These are phyloP conservation scores for Fusarium illudens DNA, from an alignment of 2,329 filamentous ascomycete species.

Conservation along the genomic window DNA sequence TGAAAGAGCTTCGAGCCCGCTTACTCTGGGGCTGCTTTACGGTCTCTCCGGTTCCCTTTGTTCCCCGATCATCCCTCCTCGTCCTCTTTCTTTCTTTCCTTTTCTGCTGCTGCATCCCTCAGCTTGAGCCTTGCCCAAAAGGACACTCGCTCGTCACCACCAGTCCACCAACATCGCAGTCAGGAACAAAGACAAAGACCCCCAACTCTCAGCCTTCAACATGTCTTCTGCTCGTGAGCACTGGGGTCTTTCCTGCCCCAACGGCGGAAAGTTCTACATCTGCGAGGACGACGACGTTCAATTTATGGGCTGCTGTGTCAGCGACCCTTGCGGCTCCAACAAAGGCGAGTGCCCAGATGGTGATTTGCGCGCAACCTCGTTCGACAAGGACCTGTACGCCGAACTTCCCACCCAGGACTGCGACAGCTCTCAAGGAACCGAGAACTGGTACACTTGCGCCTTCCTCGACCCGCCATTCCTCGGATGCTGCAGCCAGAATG, in stretches of 20 bases:
- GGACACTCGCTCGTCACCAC: neutral
- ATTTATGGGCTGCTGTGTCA: conserved; percentile 54
- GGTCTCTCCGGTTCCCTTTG: neutral
- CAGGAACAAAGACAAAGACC: neutral
- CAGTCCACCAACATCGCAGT: neutral
- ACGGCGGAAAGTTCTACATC: conserved; percentile 50
- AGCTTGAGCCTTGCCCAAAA: neutral
- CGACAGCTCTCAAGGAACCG: conserved; percentile 16
- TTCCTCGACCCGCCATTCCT: conserved; percentile 47
- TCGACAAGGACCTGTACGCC: conserved; percentile 43
- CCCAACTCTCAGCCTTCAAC: neutral
- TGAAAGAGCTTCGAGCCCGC: conserved; percentile 19
- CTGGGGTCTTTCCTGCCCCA: conserved; percentile 46
- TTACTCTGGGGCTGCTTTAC: conserved; percentile 1
- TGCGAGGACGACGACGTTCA: conserved; percentile 44
- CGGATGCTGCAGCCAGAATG: conserved; percentile 49
- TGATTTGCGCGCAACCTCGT: conserved; percentile 43
- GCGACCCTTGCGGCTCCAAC: conserved; percentile 45
- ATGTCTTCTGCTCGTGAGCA: conserved; percentile 28
- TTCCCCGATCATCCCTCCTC: neutral
- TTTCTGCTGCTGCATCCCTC: neutral
- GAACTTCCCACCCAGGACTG: conserved; percentile 49
- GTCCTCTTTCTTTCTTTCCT: neutral
- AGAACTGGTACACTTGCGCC: conserved; percentile 50
- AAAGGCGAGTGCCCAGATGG: conserved; percentile 47